Evolutionary conservation across 495 filamentous ascomycete genomes (phyloP).

Genomic region (Pyrenopolyporus hunteri): DNA sequence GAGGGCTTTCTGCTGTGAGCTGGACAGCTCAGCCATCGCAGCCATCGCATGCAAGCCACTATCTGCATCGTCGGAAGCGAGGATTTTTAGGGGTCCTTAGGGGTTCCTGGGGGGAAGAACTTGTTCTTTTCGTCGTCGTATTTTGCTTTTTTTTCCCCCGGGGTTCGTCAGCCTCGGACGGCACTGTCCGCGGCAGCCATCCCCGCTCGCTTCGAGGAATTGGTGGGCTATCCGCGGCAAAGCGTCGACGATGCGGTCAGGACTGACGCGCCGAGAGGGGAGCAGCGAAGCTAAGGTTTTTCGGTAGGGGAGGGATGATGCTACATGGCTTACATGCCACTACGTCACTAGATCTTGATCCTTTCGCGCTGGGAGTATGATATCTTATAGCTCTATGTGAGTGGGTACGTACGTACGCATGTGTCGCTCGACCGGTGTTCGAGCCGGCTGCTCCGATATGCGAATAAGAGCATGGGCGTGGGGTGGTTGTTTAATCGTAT

Average conservation of each 20-base stretch:
- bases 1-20: constrained; percentile 18
- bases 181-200: too few relatives aligned
- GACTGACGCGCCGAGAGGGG: not conserved
- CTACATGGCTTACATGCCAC: constrained; percentile 18
- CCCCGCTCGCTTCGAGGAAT: constrained; percentile 8
- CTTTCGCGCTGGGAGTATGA: constrained; percentile 20
- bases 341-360: constrained; percentile 38
- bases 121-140: not conserved
- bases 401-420: not conserved
- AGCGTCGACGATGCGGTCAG: constrained; percentile 14
- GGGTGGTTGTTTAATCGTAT: constrained; percentile 21
- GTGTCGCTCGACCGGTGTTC: too few relatives aligned
- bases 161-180: constrained; percentile 22
- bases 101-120: too few relatives aligned
- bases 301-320: constrained; percentile 18
- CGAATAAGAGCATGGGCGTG: constrained; percentile 2
- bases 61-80: constrained; percentile 15
- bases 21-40: constrained; percentile 18
- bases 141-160: too few relatives aligned
- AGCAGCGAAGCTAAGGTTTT: constrained; percentile 4
- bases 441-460: constrained; percentile 14
- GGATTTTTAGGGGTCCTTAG: constrained; percentile 13
- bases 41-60: constrained; percentile 15
- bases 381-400: constrained; percentile 26
- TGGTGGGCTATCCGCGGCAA: constrained; percentile 14